Evolutionary conservation across 2,329 filamentous ascomycete genomes (phyloP), one percentile per base, ranked within the genome.

Genomic region (Penicillium crustosum): DNA sequence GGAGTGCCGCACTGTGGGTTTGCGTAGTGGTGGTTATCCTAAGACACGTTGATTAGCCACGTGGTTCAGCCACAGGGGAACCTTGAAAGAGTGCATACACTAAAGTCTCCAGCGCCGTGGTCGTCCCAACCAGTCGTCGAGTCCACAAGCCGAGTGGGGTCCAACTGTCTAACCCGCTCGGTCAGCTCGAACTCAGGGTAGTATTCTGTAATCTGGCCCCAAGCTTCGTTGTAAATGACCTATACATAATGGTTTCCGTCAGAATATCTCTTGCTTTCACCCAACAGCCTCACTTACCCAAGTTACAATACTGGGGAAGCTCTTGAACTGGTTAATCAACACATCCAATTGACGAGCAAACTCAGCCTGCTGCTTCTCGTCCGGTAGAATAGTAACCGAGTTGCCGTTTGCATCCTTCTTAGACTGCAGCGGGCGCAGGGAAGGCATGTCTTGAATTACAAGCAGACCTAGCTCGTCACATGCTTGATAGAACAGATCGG

Each of bases 391-490:
- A 6, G 59, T 63, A n/a, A 35, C 3, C 8, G 9, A 35, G 45
- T 48, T 35, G 5, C 45, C 13, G 9, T 48, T 33, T 23, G 44
- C 19, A 2, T 33, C 29, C 19, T 15, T 48, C 15, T 2, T 35
- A 5, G 31, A 48, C 41, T 82, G 78, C 25, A 69, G 21, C 42
- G 78, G 69, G 15, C 74, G 73, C 55, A 89, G 73, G 2, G 86
- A 82, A 0, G 87, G 87, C 88, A 90, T 90, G 60, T 90, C 88
- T 68, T 90, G 88, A 47, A 90, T 85, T 6, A 90, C 80, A 27
- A 90, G 70, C 17, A 89, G 70, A 1, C 88, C 88, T 2, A 90
- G 71, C 59, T 85, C 78, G 49, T 90, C 88, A 57, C 85, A 88
- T 5, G 87, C 86, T 19, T 82, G 81, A 68, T 90, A 90, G 70